Conservation (phyloP, 164 flowering plant species). For the Kingdonia uniflora region DNA sequence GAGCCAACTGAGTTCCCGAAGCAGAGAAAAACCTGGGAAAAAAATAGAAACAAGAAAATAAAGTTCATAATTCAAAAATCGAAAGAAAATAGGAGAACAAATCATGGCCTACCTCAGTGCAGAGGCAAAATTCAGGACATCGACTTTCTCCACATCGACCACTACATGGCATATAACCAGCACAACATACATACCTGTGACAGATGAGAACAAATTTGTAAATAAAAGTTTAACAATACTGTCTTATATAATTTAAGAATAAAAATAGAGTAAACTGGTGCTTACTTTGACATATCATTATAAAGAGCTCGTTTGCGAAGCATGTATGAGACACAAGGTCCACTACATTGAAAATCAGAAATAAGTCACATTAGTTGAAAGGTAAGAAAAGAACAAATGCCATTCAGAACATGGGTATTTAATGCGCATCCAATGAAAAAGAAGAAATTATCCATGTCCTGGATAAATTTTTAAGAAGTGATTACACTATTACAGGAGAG, state of each 20-base stretch:
- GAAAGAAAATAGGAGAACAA: not conserved
- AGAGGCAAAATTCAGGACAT: conserved; percentile 56
- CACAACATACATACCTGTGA: conserved; percentile 47
- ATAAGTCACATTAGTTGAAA: not conserved
- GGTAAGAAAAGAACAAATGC: not conserved
- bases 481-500: too few species aligned
- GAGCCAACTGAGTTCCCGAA: conserved; percentile 65
- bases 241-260: not conserved
- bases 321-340: conserved; percentile 90
- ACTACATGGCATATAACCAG: conserved; percentile 60
- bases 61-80: not conserved
- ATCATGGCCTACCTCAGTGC: conserved; percentile 34
- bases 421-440: too few species aligned
- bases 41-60: not conserved
- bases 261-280: not conserved
- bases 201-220: conserved; percentile 1
- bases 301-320: conserved; percentile 92
- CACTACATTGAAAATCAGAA: conserved; percentile 31
- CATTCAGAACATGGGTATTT: not conserved
- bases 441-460: too few species aligned
- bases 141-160: conserved; percentile 53
- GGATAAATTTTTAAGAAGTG: too few species aligned
- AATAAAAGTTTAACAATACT: not conserved
- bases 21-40: conserved; percentile 47
- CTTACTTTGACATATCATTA: conserved; percentile 90